Conservation (phyloP, 495 filamentous ascomycete genomes). For the Talaromyces wortmannii region DNA sequence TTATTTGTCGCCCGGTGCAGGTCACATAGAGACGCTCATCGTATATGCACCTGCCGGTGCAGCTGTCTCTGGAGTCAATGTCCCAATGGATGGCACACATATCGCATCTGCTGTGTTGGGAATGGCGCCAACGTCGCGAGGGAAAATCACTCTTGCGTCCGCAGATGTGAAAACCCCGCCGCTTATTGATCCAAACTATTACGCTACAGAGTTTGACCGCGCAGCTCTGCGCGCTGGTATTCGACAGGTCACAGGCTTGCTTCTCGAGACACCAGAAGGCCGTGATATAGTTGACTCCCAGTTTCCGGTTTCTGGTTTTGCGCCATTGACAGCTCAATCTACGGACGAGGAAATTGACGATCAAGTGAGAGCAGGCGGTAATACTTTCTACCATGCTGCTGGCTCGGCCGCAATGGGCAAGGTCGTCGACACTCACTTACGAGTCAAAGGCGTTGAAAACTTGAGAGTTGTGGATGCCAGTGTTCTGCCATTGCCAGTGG, state of each 20-base stretch:
- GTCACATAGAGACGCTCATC: conserved; percentile 14
- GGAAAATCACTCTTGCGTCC: conserved; percentile 29
- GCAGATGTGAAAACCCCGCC: conserved; percentile 19
- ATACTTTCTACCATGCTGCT: conserved; percentile 19
- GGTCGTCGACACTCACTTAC: conserved; percentile 29
- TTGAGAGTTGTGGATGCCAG: conserved; percentile 32
- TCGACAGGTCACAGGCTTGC: conserved; percentile 4
- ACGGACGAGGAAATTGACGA: conserved; percentile 24
- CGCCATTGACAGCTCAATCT: conserved; percentile 11
- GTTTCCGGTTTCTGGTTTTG: conserved; percentile 8
- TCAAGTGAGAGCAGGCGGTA: conserved; percentile 8
- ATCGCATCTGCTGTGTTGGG: conserved; percentile 24
- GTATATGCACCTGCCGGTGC: conserved; percentile 21
- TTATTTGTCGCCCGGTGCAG: conserved; percentile 2
- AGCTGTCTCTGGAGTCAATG: conserved; percentile 2
- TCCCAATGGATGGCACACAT: conserved; percentile 28
- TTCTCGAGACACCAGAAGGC: conserved; percentile 12
- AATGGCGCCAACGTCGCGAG: conserved; percentile 31
- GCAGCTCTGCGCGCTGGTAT: conserved; percentile 15
- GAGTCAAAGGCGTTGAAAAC: conserved; percentile 25
- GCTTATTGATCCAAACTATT: conserved; percentile 35
- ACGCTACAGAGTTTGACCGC: conserved; percentile 26
- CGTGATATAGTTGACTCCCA: conserved; percentile 16
- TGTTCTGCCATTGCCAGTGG: conserved; percentile 24
- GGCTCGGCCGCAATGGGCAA: conserved; percentile 33